These are phyloP conservation scores for Pueraria montana DNA, from an alignment of 306 rosid species.

Conservation along the genomic window DNA sequence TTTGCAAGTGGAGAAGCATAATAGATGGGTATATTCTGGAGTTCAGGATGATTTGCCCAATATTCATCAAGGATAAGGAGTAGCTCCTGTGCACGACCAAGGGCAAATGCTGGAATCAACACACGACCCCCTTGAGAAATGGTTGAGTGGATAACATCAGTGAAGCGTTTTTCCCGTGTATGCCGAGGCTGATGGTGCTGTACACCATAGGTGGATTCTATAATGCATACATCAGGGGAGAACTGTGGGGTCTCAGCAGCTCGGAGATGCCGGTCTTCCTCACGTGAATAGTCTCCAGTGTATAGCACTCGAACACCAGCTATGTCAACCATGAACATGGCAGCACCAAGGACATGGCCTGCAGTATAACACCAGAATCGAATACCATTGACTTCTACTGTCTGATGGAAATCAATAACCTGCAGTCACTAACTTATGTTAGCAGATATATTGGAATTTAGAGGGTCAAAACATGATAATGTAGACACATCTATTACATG, in stretches of 20 bases:
- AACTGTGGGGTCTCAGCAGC: slow-evolving; percentile 98
- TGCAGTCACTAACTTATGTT: slow-evolving; percentile 49
- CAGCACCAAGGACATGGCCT: slow-evolving; percentile 99
- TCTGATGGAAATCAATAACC: slow-evolving; percentile 99
- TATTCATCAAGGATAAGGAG: slow-evolving; percentile 95
- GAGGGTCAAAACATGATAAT: no score
- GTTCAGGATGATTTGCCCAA: slow-evolving; percentile 96
- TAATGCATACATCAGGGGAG: slow-evolving; percentile 95
- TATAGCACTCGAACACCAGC: slow-evolving; percentile 93
- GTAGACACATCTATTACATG: no score
- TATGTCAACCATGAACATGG: slow-evolving; percentile 99
- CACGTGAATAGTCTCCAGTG: slow-evolving; percentile 99
- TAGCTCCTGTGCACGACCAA: slow-evolving; percentile 96
- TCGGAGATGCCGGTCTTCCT: slow-evolving; percentile 95
- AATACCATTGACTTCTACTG: slow-evolving; percentile 89
- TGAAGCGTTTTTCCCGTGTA: slow-evolving; percentile 87
- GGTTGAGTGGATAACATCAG: slow-evolving; percentile 90
- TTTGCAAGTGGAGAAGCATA: slow-evolving; percentile 99
- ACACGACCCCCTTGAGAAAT: slow-evolving; percentile 97
- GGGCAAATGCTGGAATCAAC: slow-evolving; percentile 90
- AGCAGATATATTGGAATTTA: not conserved
- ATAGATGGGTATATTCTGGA: slow-evolving; percentile 86
- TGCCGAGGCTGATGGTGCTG: slow-evolving; percentile 97
- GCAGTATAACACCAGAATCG: slow-evolving; percentile 99
- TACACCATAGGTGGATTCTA: slow-evolving; percentile 93